phyloP scores from a whole-genome alignment of 1,139 yeast species.

The Pichia sp. region DNA sequence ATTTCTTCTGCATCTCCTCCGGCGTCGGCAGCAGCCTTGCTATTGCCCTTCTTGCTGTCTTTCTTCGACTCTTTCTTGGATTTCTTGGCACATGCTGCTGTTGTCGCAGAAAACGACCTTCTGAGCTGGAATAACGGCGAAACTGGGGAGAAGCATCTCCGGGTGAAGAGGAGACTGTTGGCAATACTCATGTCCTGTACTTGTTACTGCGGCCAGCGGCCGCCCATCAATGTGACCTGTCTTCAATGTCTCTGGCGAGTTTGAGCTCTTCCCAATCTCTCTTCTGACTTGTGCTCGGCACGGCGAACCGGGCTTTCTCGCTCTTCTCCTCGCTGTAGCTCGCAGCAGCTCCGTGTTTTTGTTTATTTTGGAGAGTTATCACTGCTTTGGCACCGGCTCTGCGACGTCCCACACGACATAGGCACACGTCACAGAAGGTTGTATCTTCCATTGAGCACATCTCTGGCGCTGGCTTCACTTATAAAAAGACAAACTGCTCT shows the following conservation, averaged over 20 bases:
- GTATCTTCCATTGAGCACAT: not conserved
- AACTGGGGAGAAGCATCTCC: not conserved
- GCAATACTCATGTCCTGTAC: not conserved
- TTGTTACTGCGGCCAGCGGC: not conserved
- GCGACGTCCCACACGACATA: not conserved
- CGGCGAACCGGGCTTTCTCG: not conserved
- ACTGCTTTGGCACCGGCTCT: not conserved
- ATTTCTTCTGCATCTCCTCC: conserved; percentile 25
- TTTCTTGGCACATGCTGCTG: conserved; percentile 14
- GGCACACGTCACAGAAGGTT: not conserved
- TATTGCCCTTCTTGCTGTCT: conserved; percentile 14
- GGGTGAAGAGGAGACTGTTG: not conserved
- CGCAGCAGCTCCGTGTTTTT: not conserved
- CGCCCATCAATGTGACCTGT: not conserved
- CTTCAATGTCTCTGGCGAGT: not conserved
- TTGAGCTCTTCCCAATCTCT: not conserved
- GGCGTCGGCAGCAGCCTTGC: conserved; percentile 13
- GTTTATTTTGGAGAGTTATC: not conserved
- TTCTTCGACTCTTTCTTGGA: conserved; percentile 16
- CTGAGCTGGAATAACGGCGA: conserved; percentile 2
- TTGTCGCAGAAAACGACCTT: conserved; percentile 12
- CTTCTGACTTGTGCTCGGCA: not conserved
- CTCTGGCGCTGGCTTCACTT: not conserved
- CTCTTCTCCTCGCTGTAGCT: not conserved
- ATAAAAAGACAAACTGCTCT: not conserved